Percentiles rank a stretch among this genome's conserved stretches.
These are phyloP conservation scores for Ophiognomonia clavigignenti-juglandacearum DNA, from an alignment of 2,329 filamentous ascomycete species.

Conservation along the genomic window DNA sequence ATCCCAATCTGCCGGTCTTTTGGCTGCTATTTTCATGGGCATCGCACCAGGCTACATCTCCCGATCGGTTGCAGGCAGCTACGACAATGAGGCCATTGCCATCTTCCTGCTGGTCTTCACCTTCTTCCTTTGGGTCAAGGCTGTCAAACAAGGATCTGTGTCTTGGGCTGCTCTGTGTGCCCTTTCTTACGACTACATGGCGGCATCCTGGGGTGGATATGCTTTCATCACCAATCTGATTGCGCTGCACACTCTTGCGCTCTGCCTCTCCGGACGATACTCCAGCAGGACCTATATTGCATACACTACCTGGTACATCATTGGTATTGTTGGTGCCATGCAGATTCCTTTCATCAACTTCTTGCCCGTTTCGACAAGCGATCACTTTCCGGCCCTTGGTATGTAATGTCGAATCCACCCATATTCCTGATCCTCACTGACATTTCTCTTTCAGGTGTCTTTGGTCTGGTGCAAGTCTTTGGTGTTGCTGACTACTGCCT, in stretches of 20 bases:
- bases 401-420: constrained; percentile 27
- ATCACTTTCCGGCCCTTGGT: constrained; percentile 97
- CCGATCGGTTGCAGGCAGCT: constrained; percentile 93
- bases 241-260: constrained; percentile 86
- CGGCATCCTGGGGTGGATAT: constrained; percentile 98
- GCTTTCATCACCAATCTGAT: constrained; percentile 99
- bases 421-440: constrained; percentile 13
- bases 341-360: constrained; percentile 99
- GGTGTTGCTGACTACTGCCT: constrained; percentile 89
- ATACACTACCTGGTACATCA: constrained; percentile 96
- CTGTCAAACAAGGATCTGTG: constrained; percentile 91
- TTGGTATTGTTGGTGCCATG: constrained; percentile 96
- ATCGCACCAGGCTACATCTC: constrained; percentile 98
- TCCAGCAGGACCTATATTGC: constrained; percentile 91
- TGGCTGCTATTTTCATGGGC: constrained; percentile 94
- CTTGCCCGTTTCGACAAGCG: constrained; percentile 90
- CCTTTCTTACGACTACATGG: constrained; percentile 99
- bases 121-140: constrained; percentile 99
- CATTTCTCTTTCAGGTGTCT: constrained; percentile 61
- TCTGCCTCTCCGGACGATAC: constrained; percentile 95
- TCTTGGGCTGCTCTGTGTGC: constrained; percentile 95
- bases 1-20: constrained; percentile 89
- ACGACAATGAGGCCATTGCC: constrained; percentile 98
- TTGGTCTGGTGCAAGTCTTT: constrained; percentile 90
- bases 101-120: constrained; percentile 98